Conservation (phyloP, 2,329 filamentous ascomycete species). For the Fusarium kyushuense region DNA sequence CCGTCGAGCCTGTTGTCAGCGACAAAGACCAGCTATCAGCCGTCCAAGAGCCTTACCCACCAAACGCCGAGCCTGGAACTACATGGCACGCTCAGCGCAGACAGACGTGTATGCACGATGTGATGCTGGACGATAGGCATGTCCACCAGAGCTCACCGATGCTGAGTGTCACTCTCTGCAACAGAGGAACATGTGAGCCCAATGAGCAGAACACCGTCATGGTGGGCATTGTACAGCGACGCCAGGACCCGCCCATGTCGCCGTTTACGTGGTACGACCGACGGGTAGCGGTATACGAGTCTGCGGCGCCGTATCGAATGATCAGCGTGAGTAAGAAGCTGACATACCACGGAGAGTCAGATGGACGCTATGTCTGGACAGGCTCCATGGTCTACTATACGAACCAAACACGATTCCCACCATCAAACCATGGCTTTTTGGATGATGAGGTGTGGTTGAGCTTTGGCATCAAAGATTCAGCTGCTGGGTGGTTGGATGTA, state of each 20-base stretch:
- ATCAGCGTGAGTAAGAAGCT: constrained; percentile 42
- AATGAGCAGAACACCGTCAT: constrained; percentile 35
- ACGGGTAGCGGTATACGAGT: constrained; percentile 35
- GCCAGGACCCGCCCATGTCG: constrained; percentile 20
- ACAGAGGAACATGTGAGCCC: constrained; percentile 35
- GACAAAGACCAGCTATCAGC: constrained; percentile 18
- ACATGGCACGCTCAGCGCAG: constrained; percentile 31
- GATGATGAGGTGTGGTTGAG: constrained; percentile 43
- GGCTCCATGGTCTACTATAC: constrained; percentile 38
- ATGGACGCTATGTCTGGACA: constrained; percentile 37
- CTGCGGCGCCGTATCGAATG: constrained; percentile 38
- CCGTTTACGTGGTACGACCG: constrained; percentile 39
- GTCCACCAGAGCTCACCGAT: constrained; percentile 43
- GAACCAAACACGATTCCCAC: constrained; percentile 24
- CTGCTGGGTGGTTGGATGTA: constrained; percentile 42
- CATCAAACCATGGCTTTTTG: constrained; percentile 36
- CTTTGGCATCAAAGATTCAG: constrained; percentile 40
- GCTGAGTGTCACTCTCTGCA: constrained; percentile 40
- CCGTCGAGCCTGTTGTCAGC: constrained; percentile 19
- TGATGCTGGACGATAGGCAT: constrained; percentile 26
- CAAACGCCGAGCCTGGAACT: background rate
- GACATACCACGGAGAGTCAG: constrained; percentile 40
- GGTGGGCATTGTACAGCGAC: constrained; percentile 39
- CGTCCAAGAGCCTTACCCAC: constrained; percentile 37
- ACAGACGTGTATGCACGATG: constrained; percentile 39